Conservation (phyloP, 208 protist species). For the Porcisia hertigi region DNA sequence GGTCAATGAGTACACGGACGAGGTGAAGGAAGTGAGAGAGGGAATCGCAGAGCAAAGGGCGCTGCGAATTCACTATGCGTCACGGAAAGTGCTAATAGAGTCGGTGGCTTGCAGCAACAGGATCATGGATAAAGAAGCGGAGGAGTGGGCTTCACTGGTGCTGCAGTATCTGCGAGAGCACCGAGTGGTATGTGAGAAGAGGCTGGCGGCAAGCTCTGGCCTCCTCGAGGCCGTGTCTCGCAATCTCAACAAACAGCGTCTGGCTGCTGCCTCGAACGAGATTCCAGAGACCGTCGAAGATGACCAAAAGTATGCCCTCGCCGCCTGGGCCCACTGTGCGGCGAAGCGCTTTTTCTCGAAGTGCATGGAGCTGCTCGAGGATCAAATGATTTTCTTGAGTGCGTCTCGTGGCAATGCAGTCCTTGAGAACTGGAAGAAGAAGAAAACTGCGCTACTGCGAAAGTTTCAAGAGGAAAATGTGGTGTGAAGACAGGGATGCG, state of each 20-base stretch:
- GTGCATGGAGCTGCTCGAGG: slow-evolving; percentile 73
- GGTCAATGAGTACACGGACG: slow-evolving; percentile 34
- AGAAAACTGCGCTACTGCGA: slow-evolving; percentile 31
- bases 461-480: slow-evolving; percentile 34
- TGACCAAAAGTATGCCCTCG: slow-evolving; percentile 55
- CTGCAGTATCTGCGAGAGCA: slow-evolving; percentile 43
- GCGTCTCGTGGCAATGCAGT: slow-evolving; percentile 35
- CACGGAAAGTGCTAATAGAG: slow-evolving; percentile 41
- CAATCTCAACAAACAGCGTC: slow-evolving; percentile 48
- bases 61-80: slow-evolving; percentile 22
- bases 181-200: slow-evolving; percentile 30
- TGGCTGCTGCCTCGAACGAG: slow-evolving; percentile 27
- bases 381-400: slow-evolving; percentile 42
- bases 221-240: slow-evolving; percentile 46
- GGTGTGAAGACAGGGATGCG: slow-evolving; percentile 19
- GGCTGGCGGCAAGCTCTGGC: slow-evolving; percentile 27
- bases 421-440: slow-evolving; percentile 55
- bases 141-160: slow-evolving; percentile 41
- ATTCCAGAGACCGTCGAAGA: slow-evolving; percentile 46
- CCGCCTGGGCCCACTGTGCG: slow-evolving; percentile 67
- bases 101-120: slow-evolving; percentile 37
- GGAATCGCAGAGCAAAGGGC: slow-evolving; percentile 32
- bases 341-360: slow-evolving; percentile 78
- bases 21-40: slow-evolving; percentile 48
- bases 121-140: slow-evolving; percentile 56